phyloP scores from a whole-genome alignment of 148 eudicot genomes.

The Silene latifolia region DNA sequence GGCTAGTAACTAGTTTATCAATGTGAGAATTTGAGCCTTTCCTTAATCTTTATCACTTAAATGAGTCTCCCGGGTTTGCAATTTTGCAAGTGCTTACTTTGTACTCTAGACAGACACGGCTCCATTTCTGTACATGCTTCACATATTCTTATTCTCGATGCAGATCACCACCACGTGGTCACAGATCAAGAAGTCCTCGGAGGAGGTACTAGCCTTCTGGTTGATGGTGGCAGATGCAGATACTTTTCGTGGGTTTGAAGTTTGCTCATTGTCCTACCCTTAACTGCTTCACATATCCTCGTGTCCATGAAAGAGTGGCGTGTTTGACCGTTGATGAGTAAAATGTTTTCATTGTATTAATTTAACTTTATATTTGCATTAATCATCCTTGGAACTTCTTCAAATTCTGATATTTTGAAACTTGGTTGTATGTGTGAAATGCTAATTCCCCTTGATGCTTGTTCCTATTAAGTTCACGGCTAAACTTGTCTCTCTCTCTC shows the following conservation, averaged over 20 bases:
- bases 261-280: constrained; percentile 9
- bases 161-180: constrained; percentile 65
- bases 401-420: neutral
- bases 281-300: neutral
- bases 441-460: neutral
- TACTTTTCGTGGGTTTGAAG: constrained; percentile 7
- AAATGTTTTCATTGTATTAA: neutral
- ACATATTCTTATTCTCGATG: neutral
- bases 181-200: constrained; percentile 70
- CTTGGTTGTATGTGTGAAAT: neutral
- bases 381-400: neutral
- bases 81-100: too few relatives aligned
- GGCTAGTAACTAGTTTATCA: too few relatives aligned
- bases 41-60: too few relatives aligned
- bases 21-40: too few relatives aligned
- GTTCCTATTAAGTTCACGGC: neutral
- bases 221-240: constrained; percentile 10
- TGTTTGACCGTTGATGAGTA: constrained; percentile 7
- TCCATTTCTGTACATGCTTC: too few relatives aligned
- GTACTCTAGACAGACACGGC: too few relatives aligned
- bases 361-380: neutral
- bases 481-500: too few relatives aligned
- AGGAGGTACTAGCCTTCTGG: constrained; percentile 43
- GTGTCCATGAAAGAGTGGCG: constrained; percentile 6
- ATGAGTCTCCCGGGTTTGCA: too few relatives aligned